These are phyloP conservation scores for Lizonia empirigonia DNA, from an alignment of 2,329 filamentous ascomycete species.

Conservation along the genomic window DNA sequence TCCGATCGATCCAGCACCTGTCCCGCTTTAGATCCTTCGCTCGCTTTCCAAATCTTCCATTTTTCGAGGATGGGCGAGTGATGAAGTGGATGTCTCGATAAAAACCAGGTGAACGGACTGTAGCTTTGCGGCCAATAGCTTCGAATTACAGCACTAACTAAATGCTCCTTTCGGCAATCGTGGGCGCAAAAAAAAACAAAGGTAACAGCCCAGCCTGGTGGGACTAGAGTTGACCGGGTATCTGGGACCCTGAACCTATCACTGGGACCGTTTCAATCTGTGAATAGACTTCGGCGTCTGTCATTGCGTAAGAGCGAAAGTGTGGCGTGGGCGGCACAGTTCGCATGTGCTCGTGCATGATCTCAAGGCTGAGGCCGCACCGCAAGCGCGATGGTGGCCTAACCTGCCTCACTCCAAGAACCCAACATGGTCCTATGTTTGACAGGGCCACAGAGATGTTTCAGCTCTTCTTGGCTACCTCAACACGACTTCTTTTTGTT, in stretches of 20 bases:
- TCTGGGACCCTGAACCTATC: slow-evolving; percentile 12
- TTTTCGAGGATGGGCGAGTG: not conserved
- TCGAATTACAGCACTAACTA: not conserved
- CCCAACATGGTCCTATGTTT: not conserved
- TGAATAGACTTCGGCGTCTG: not conserved
- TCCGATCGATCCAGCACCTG: not conserved
- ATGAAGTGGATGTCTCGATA: not conserved
- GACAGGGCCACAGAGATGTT: not conserved
- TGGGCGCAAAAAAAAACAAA: slow-evolving; percentile 11
- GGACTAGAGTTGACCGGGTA: not conserved
- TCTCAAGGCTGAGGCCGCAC: slow-evolving; percentile 3
- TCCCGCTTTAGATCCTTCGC: slow-evolving; percentile 6
- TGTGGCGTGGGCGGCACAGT: slow-evolving; percentile 9
- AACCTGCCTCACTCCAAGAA: not conserved
- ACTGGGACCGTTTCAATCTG: slow-evolving; percentile 1
- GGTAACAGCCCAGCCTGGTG: not conserved
- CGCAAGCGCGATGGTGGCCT: slow-evolving; percentile 2
- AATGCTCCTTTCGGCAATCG: slow-evolving; percentile 1
- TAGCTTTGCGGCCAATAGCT: not conserved
- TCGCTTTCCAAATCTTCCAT: not conserved
- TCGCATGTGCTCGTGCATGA: slow-evolving; percentile 8
- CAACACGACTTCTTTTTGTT: no score
- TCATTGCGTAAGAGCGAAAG: not conserved
- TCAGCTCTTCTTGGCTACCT: not conserved
- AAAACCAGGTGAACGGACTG: not conserved